phyloP scores from a whole-genome alignment of 2,329 filamentous ascomycete genomes.

The Xylaria polymorpha region DNA sequence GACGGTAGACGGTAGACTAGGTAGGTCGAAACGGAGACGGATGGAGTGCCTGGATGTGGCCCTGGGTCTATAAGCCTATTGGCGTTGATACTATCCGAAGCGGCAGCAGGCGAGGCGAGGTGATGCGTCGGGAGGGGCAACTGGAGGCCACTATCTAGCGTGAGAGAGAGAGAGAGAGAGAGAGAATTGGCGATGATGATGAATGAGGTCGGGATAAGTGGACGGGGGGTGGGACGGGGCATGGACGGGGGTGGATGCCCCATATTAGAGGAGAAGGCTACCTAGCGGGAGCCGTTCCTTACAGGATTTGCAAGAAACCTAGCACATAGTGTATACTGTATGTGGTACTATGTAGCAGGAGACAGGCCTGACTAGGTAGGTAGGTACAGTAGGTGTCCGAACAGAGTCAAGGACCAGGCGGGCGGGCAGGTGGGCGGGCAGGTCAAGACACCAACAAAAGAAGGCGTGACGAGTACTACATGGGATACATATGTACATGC shows the following conservation, averaged over 20 bases:
- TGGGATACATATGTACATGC: no score
- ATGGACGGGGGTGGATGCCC: conserved; percentile 24
- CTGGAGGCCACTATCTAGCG: conserved; percentile 16
- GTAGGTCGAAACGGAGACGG: not conserved
- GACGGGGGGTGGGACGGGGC: no score
- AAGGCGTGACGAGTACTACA: no score
- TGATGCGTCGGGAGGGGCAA: conserved; percentile 31
- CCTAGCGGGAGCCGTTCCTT: conserved; percentile 17
- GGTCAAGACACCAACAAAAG: no score
- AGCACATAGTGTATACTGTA: not conserved
- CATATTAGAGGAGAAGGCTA: conserved; percentile 29
- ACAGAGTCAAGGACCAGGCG: not conserved
- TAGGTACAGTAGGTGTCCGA: no score
- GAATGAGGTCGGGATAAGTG: conserved; percentile 31
- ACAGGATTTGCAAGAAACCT: conserved; percentile 7
- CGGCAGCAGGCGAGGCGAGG: conserved; percentile 26
- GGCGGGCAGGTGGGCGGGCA: not conserved
- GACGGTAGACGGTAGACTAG: not conserved
- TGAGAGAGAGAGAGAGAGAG: conserved; percentile 15
- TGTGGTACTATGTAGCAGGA: no score
- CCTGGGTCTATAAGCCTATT: not conserved
- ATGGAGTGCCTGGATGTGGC: conserved; percentile 4
- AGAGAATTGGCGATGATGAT: conserved; percentile 31
- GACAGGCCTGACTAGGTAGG: not conserved
- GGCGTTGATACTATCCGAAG: conserved; percentile 18